Conservation (phyloP, 345 rosid species). For the Nasturtium officinale region DNA sequence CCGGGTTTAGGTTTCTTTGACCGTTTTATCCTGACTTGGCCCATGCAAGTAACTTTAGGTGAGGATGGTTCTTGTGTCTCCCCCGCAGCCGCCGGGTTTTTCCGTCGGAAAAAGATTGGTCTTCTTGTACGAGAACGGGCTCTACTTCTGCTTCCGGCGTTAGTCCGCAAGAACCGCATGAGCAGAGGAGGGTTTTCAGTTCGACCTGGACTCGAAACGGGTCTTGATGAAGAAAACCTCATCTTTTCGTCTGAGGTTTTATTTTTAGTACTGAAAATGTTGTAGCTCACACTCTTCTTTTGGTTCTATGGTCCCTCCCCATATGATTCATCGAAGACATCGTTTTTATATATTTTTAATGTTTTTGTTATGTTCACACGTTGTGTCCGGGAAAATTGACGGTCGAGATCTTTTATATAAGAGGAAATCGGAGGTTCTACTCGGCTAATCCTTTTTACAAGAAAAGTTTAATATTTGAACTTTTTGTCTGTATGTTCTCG, state of each 20-base stretch:
- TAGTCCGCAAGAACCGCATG: conserved; percentile 78
- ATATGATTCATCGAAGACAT: conserved; percentile 37
- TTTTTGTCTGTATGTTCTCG: conserved; percentile 32
- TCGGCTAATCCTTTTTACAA: conserved; percentile 21
- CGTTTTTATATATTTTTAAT: conserved; percentile 11
- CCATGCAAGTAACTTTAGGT: conserved; percentile 96
- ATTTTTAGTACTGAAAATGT: background rate
- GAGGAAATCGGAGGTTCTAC: conserved; percentile 44
- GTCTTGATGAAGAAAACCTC: conserved; percentile 66
- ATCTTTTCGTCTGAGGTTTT: conserved; percentile 33
- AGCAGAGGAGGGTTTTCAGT: conserved; percentile 84
- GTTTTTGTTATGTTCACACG: conserved; percentile 42
- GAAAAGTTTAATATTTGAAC: background rate
- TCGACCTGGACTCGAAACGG: conserved; percentile 90
- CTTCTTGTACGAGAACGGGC: conserved; percentile 50
- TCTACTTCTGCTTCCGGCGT: conserved; percentile 70
- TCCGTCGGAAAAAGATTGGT: conserved; percentile 72
- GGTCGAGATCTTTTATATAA: conserved; percentile 36
- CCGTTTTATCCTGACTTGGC: conserved; percentile 78
- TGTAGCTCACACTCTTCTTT: conserved; percentile 23
- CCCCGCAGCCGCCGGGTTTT: conserved; percentile 41
- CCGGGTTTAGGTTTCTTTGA: conserved; percentile 50
- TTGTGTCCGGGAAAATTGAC: conserved; percentile 39
- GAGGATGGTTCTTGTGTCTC: conserved; percentile 92
- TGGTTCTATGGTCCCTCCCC: conserved; percentile 34